Evolutionary conservation across 73 alveolate species (phyloP).

Genomic region (Paramecium sexaurelia): DNA sequence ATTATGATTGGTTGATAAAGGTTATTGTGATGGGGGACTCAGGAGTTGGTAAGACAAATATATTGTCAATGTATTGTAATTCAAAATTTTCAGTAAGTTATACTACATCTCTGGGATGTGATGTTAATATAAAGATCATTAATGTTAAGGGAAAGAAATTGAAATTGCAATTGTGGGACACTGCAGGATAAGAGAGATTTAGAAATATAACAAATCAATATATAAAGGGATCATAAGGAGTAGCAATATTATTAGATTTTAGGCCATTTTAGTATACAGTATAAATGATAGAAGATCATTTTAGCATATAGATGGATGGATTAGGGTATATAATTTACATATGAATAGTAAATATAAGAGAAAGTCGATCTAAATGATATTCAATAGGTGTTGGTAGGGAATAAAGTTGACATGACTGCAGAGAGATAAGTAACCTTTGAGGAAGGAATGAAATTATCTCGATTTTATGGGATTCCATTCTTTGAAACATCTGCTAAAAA

Average conservation of each 20-base stretch:
- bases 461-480: conserved; percentile 75
- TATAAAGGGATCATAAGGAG: conserved; percentile 67
- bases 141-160: conserved; percentile 68
- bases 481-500: conserved; percentile 90
- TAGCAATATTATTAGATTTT: conserved; percentile 15
- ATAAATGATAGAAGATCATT: conserved; percentile 67
- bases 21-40: conserved; percentile 72
- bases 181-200: conserved; percentile 71
- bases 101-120: conserved; percentile 75
- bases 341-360: conserved; percentile 21
- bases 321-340: conserved; percentile 24
- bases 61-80: conserved; percentile 69
- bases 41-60: conserved; percentile 71
- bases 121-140: conserved; percentile 71
- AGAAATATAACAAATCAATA: conserved; percentile 61
- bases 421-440: conserved; percentile 70
- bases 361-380: conserved; percentile 6
- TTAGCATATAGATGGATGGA: conserved; percentile 70
- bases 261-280: conserved; percentile 58
- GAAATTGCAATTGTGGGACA: conserved; percentile 71
- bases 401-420: conserved; percentile 68
- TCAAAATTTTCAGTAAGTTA: conserved; percentile 66
- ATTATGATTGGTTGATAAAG: conserved; percentile 67
- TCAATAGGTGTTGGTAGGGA: conserved; percentile 65
- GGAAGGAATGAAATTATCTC: conserved; percentile 77